Evolutionary conservation across 257 asterid species (phyloP).

Genomic region (Solanum lignicaule): DNA sequence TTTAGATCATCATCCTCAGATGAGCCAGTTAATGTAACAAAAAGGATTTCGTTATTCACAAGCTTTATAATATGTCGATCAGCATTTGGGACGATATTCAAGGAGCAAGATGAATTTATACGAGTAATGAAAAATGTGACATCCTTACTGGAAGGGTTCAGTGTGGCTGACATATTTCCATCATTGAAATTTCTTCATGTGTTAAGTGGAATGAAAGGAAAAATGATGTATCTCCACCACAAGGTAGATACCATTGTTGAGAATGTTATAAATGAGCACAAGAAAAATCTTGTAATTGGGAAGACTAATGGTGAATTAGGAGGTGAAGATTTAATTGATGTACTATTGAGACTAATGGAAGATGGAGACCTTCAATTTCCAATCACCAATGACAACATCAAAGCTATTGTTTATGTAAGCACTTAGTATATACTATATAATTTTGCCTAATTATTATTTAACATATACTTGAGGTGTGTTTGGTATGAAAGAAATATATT

Average conservation of each 20-base stretch:
- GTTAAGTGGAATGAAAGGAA: background rate
- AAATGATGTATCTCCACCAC: background rate
- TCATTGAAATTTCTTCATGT: background rate
- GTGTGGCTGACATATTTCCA: background rate
- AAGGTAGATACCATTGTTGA: background rate
- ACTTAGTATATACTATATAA: background rate
- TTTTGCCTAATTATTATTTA: background rate
- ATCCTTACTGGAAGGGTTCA: background rate
- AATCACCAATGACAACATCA: background rate
- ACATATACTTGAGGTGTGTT: background rate
- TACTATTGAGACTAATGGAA: background rate
- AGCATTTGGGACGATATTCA: background rate
- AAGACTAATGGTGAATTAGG: background rate
- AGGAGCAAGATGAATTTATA: background rate
- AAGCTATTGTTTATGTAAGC: slow-evolving; percentile 2
- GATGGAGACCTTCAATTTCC: background rate
- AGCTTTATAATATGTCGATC: background rate
- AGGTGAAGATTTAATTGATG: background rate
- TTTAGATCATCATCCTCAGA: background rate
- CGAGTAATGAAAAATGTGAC: background rate
- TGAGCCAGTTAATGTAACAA: background rate
- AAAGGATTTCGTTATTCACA: background rate
- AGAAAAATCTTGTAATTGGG: background rate
- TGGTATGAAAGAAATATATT: no score
- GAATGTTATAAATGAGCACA: background rate